phyloP scores from a whole-genome alignment of 495 filamentous ascomycete genomes.

The Penicillium roqueforti region DNA sequence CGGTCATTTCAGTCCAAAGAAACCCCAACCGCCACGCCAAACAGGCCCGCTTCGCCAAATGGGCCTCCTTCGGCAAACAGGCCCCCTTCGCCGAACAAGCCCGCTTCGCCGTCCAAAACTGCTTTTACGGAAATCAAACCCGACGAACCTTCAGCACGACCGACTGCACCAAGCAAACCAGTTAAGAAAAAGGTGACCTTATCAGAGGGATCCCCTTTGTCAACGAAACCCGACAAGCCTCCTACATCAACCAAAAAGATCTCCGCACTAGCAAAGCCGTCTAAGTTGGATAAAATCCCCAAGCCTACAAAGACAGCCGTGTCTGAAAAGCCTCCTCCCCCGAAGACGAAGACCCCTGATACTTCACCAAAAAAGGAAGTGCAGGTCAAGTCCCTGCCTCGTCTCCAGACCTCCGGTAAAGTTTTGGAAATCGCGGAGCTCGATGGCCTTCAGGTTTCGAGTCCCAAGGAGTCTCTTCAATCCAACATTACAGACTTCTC shows the following conservation, averaged over 20 bases:
- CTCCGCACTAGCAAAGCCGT: slow-evolving; percentile 4
- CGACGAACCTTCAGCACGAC: neutral
- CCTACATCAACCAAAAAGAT: neutral
- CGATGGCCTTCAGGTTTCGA: slow-evolving; percentile 38
- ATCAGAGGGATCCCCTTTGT: neutral
- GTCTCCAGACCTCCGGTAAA: slow-evolving; percentile 13
- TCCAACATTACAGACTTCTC: slow-evolving; percentile 23
- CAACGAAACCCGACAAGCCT: neutral
- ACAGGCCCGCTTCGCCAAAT: slow-evolving; percentile 13
- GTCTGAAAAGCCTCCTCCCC: neutral
- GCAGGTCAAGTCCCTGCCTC: slow-evolving; percentile 18
- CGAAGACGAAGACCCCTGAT: neutral
- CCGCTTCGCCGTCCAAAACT: slow-evolving; percentile 8
- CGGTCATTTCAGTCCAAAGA: slow-evolving; percentile 16
- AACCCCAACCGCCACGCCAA: slow-evolving; percentile 6
- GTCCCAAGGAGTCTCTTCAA: slow-evolving; percentile 15
- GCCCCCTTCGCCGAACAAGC: slow-evolving; percentile 13
- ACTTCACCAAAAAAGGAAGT: slow-evolving; percentile 2
- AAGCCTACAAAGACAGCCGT: neutral
- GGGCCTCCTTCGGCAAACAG: slow-evolving; percentile 12
- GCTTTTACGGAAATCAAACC: neutral
- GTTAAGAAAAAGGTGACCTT: slow-evolving; percentile 1
- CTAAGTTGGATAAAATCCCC: neutral
- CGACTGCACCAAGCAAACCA: neutral
- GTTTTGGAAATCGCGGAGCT: slow-evolving; percentile 38